phyloP scores from a whole-genome alignment of 2,329 filamentous ascomycete species.

The Monosporascus sp. region DNA sequence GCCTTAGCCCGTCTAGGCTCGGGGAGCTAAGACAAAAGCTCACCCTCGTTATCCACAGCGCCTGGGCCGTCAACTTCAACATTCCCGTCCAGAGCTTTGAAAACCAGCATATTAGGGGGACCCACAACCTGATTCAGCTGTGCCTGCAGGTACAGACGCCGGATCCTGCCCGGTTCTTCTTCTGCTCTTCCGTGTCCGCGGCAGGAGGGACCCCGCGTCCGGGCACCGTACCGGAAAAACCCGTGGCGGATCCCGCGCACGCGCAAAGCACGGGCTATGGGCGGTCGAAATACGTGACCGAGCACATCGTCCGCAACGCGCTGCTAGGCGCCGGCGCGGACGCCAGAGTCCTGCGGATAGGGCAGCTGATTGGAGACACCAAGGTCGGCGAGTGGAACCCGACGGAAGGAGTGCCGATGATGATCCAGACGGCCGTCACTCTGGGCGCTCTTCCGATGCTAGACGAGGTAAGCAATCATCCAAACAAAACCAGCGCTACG shows the following conservation, averaged over 20 bases:
- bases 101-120: slow-evolving; percentile 36
- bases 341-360: slow-evolving; percentile 33
- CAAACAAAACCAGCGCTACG: not conserved
- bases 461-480: slow-evolving; percentile 30
- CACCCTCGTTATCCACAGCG: slow-evolving; percentile 43
- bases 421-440: slow-evolving; percentile 40
- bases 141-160: slow-evolving; percentile 29
- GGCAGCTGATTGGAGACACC: slow-evolving; percentile 45
- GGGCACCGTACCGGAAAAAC: slow-evolving; percentile 30
- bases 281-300: slow-evolving; percentile 43
- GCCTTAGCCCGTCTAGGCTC: slow-evolving; percentile 26
- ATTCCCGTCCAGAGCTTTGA: slow-evolving; percentile 44
- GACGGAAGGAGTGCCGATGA: slow-evolving; percentile 44
- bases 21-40: slow-evolving; percentile 25
- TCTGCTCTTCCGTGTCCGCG: slow-evolving; percentile 40
- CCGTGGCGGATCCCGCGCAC: slow-evolving; percentile 28
- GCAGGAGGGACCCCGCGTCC: slow-evolving; percentile 34
- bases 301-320: slow-evolving; percentile 35
- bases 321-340: slow-evolving; percentile 24
- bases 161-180: slow-evolving; percentile 34
- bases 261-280: slow-evolving; percentile 49
- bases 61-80: slow-evolving; percentile 54
- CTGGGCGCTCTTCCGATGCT: slow-evolving; percentile 40
- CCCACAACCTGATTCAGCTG: slow-evolving; percentile 39
- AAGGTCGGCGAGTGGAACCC: slow-evolving; percentile 42